A percentile compares a stretch with the other conserved stretches of the same genome.
phyloP scores from a whole-genome alignment of 768 basidiomycete genomes.

The Favolaschia claudopus region DNA sequence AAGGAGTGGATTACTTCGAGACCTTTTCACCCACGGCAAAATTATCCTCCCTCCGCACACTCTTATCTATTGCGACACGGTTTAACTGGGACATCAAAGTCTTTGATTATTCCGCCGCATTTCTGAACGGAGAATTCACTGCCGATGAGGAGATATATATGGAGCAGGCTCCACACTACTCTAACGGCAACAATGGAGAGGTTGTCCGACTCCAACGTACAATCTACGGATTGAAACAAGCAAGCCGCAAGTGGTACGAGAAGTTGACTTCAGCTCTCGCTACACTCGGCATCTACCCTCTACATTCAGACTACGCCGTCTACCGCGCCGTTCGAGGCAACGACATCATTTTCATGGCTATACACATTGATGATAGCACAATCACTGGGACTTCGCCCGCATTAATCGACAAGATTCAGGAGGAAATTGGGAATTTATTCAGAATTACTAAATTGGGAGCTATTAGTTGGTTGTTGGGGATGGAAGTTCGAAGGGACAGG shows the following conservation, averaged over 20 bases:
- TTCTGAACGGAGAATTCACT: slow-evolving; percentile 18
- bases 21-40: slow-evolving; percentile 8
- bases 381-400: slow-evolving; percentile 28
- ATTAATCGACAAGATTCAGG: slow-evolving; percentile 25
- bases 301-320: slow-evolving; percentile 22
- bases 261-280: slow-evolving; percentile 28
- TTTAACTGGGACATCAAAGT: slow-evolving; percentile 28
- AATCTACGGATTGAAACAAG: slow-evolving; percentile 46
- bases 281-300: slow-evolving; percentile 3
- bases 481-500: slow-evolving; percentile 34
- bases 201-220: slow-evolving; percentile 24
- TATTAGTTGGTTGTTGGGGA: slow-evolving; percentile 38
- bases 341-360: background rate
- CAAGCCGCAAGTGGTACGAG: slow-evolving; percentile 39
- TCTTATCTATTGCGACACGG: slow-evolving; percentile 6
- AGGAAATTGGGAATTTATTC: slow-evolving; percentile 33
- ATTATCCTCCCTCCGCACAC: background rate
- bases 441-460: slow-evolving; percentile 40
- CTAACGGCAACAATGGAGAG: background rate
- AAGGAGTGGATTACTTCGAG: slow-evolving; percentile 39
- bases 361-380: slow-evolving; percentile 41
- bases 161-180: slow-evolving; percentile 27
- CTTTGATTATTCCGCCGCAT: slow-evolving; percentile 19
- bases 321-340: background rate
- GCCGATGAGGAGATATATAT: slow-evolving; percentile 30